These are phyloP conservation scores for Fusarium temperatum DNA, from an alignment of 2,329 filamentous ascomycete species.

Conservation along the genomic window DNA sequence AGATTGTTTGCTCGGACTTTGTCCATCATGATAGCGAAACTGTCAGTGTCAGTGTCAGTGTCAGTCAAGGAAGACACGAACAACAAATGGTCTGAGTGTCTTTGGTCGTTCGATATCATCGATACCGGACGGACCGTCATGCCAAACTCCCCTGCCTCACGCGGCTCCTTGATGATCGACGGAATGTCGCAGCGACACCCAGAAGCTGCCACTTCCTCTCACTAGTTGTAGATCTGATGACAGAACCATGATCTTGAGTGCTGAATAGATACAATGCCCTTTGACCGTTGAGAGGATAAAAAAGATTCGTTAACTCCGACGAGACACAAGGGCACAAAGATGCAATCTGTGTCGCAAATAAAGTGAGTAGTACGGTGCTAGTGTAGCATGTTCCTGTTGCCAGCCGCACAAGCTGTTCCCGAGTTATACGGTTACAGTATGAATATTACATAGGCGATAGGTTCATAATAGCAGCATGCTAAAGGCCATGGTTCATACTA, in stretches of 20 bases:
- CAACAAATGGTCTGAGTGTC: background rate
- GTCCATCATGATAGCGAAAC: slow-evolving; percentile 9
- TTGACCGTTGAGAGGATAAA: background rate
- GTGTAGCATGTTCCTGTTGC: slow-evolving; percentile 12
- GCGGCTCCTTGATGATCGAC: slow-evolving; percentile 26
- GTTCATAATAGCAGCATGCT: background rate
- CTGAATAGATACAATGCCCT: background rate
- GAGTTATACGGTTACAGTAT: background rate
- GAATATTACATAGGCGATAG: background rate
- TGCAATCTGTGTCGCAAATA: slow-evolving; percentile 7
- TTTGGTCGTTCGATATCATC: background rate
- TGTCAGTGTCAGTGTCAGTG: background rate
- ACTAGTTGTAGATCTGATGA: slow-evolving; percentile 9
- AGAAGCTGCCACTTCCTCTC: background rate
- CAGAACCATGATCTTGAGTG: background rate
- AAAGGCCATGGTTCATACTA: background rate
- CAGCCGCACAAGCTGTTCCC: background rate
- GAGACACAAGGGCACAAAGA: slow-evolving; percentile 3
- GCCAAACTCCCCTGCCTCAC: slow-evolving; percentile 1
- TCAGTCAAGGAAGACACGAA: background rate
- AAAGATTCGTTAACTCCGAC: slow-evolving; percentile 1
- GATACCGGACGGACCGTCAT: background rate
- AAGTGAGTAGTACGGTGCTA: background rate
- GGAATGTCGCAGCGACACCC: background rate
- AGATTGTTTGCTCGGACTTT: slow-evolving; percentile 1